Percentiles rank a stretch among this genome's conserved stretches.
phyloP scores from a whole-genome alignment of 352 stramenopile genomes.

The Phytopythium delawarense region DNA sequence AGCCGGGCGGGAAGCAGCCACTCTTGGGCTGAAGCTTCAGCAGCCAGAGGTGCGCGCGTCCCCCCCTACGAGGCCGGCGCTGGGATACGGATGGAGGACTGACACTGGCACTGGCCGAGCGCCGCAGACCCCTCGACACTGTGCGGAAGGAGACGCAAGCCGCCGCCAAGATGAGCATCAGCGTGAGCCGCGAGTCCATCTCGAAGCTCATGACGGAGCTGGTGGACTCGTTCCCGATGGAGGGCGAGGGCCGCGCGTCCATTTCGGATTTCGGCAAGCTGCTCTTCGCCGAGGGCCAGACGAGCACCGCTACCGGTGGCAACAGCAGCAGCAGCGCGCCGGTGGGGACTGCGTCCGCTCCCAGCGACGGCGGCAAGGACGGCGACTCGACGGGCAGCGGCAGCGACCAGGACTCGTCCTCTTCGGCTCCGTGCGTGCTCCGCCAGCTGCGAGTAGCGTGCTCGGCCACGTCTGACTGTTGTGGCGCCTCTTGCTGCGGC shows the following conservation, averaged over 20 bases:
- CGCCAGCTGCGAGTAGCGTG: neutral
- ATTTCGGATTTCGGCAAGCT: constrained; percentile 88
- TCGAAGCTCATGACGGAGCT: constrained; percentile 85
- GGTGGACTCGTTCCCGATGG: constrained; percentile 77
- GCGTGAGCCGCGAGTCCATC: constrained; percentile 80
- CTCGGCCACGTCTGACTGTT: neutral
- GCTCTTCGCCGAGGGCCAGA: constrained; percentile 74
- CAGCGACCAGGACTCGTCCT: constrained; percentile 13
- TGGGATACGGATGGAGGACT: too few relatives aligned
- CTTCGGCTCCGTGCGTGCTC: constrained; percentile 3
- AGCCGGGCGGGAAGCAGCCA: too few relatives aligned
- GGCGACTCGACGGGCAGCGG: neutral
- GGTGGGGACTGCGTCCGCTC: neutral
- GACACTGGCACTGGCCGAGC: too few relatives aligned
- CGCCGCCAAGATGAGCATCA: constrained; percentile 49
- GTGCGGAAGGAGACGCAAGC: neutral
- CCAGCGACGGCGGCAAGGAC: neutral
- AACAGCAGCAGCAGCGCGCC: neutral
- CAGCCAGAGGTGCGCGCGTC: too few relatives aligned
- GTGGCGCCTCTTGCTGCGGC: neutral
- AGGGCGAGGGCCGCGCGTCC: constrained; percentile 63
- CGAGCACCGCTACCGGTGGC: neutral
- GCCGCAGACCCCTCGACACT: too few relatives aligned
- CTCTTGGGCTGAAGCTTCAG: too few relatives aligned
- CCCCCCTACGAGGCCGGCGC: too few relatives aligned